These are phyloP conservation scores for Sphagnum magellanicum DNA, from an alignment of 228 moss, liverwort and hornwort species.

Conservation along the genomic window DNA sequence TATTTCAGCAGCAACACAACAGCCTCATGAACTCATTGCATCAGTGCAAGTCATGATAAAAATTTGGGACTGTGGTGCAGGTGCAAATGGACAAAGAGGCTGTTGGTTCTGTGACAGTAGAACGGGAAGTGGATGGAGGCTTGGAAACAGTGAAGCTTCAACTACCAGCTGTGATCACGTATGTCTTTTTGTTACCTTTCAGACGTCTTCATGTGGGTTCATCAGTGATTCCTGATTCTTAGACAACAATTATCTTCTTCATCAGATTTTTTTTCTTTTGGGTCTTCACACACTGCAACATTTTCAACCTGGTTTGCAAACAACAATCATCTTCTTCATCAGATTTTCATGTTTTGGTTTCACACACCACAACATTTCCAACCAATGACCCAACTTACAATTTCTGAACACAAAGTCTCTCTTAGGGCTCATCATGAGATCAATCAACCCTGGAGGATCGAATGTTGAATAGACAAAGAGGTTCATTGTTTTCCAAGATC, in stretches of 20 bases:
- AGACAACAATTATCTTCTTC: too few relatives aligned
- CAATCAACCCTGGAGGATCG: too few relatives aligned
- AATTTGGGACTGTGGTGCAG: background rate
- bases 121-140: slow-evolving; percentile 90
- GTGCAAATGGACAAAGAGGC: background rate
- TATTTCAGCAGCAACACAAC: background rate
- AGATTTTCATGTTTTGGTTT: too few relatives aligned
- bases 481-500: background rate
- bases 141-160: slow-evolving; percentile 77
- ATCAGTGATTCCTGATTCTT: too few relatives aligned
- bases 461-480: background rate
- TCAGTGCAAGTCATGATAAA: background rate
- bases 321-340: too few relatives aligned
- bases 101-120: slow-evolving; percentile 40
- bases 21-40: background rate
- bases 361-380: slow-evolving; percentile 21
- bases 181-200: slow-evolving; percentile 12
- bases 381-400: too few relatives aligned
- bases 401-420: too few relatives aligned
- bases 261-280: too few relatives aligned
- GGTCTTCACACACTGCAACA: too few relatives aligned
- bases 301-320: too few relatives aligned
- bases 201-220: background rate
- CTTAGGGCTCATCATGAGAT: too few relatives aligned
- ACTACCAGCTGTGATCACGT: slow-evolving; percentile 90